Base-by-base conservation (phyloP, 2,329 filamentous ascomycete genomes). In the Daldinia eschscholtzii region DNA sequence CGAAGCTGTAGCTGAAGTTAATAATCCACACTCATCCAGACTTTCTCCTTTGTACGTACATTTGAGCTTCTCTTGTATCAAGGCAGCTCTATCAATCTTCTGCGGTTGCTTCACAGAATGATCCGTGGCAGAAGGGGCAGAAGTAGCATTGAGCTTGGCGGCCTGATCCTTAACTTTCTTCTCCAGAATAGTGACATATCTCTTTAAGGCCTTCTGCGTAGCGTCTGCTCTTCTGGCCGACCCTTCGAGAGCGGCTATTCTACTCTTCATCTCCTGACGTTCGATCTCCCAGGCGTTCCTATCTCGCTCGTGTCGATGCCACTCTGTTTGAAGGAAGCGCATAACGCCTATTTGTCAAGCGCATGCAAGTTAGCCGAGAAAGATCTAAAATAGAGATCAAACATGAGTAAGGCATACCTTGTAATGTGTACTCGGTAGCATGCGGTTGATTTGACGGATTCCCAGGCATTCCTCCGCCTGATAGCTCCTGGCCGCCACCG, bases 271-370 rank as follows among this genome's bases (percentile, higher is more conserved):
- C 83, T 99, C 96, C 76, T 97, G 96, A 78, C 94, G 91, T 82
- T 99, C 96, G 79, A 99, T 99, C 81, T 99, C 96, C 96, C 96
- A 99, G 41, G 94, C 91, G 82, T 99, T 99, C 76, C 96, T 90
- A 79, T 98, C 96, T 82, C 96, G 92, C 83, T 99, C 96, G 81
- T 99, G 95, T 74, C 93, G 92, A 82, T 99, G 96, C 96, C 96
- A 99, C 88, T 99, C 95, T 55, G 96, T 96, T 83, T 99, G 96
- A 42, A 99, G 89, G 80, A 99, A 99, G 81, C 96, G 94, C 96
- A 99, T 99, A 41, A 99, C 96, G 78, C 96, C 93, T 96, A 57
- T 59, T 18, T 18, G 20, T 42, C 35, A 30, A 44, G 44, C 37
- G 57, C 23, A 37, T 15, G 15, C 50, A 13, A 35, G 41, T 70